These are phyloP conservation scores for Teratosphaeria gauchensis DNA, from an alignment of 2,329 filamentous ascomycete species.

Conservation along the genomic window DNA sequence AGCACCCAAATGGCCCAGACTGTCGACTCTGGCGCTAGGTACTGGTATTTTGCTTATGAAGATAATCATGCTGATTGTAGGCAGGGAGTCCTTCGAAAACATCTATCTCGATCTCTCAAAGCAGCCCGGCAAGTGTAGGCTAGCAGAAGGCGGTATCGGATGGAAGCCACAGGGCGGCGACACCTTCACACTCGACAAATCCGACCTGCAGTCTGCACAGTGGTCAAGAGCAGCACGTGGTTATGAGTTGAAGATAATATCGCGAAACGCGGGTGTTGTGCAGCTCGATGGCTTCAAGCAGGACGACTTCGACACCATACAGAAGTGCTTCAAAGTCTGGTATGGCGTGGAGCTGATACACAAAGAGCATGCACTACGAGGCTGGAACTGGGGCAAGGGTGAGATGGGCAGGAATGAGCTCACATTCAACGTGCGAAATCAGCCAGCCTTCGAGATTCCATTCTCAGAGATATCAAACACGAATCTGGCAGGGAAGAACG, in stretches of 20 bases:
- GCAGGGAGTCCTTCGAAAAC: slow-evolving; percentile 87
- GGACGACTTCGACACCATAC: slow-evolving; percentile 84
- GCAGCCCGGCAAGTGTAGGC: slow-evolving; percentile 83
- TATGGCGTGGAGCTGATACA: slow-evolving; percentile 88
- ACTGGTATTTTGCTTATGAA: neutral
- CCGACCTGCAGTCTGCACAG: slow-evolving; percentile 75
- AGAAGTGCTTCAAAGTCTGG: slow-evolving; percentile 95
- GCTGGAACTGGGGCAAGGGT: slow-evolving; percentile 99
- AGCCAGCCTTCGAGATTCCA: slow-evolving; percentile 90
- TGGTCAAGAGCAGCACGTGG: slow-evolving; percentile 92
- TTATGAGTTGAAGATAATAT: slow-evolving; percentile 85
- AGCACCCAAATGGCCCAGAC: neutral
- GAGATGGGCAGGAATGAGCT: slow-evolving; percentile 94
- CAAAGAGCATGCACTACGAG: slow-evolving; percentile 86
- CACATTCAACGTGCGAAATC: slow-evolving; percentile 92
- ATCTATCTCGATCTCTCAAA: slow-evolving; percentile 95
- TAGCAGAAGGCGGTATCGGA: slow-evolving; percentile 86
- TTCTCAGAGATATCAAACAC: slow-evolving; percentile 98
- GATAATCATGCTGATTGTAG: neutral
- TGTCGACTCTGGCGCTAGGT: neutral
- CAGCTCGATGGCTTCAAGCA: slow-evolving; percentile 93
- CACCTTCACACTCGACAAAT: slow-evolving; percentile 84
- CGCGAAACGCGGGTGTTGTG: slow-evolving; percentile 73
- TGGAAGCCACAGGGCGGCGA: slow-evolving; percentile 92
- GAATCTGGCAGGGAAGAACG: slow-evolving; percentile 93